phyloP scores from a whole-genome alignment of 768 basidiomycete species.

The Russula compacta region DNA sequence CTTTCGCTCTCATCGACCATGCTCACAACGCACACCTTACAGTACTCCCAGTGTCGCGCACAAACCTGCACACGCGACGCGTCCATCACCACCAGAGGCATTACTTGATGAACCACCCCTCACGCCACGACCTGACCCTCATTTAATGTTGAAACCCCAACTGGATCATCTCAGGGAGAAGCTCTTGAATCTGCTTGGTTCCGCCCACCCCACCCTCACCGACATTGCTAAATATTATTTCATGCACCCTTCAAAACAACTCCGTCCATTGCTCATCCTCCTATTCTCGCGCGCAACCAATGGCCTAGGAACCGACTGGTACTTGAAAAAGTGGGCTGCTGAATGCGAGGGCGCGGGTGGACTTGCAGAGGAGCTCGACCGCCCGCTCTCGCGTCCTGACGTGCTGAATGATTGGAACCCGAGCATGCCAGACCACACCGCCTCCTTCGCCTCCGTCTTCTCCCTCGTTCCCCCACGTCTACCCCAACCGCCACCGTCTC shows the following conservation, averaged over 20 bases:
- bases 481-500: slow-evolving; percentile 29
- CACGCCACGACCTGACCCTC: slow-evolving; percentile 48
- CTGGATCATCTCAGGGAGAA: slow-evolving; percentile 61
- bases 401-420: slow-evolving; percentile 91
- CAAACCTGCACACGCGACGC: slow-evolving; percentile 7
- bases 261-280: slow-evolving; percentile 82
- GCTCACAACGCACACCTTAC: slow-evolving; percentile 1
- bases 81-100: not conserved
- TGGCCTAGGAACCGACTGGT: slow-evolving; percentile 65
- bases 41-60: slow-evolving; percentile 9
- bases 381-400: slow-evolving; percentile 67
- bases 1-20: not conserved
- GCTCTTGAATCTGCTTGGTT: slow-evolving; percentile 71
- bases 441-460: slow-evolving; percentile 49
- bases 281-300: slow-evolving; percentile 91
- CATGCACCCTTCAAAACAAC: slow-evolving; percentile 77
- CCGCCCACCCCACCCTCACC: slow-evolving; percentile 80
- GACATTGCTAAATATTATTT: slow-evolving; percentile 93
- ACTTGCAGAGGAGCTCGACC: slow-evolving; percentile 55
- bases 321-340: slow-evolving; percentile 50
- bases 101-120: not conserved
- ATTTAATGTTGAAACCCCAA: slow-evolving; percentile 61
- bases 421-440: slow-evolving; percentile 67
- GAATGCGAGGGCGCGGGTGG: slow-evolving; percentile 47
- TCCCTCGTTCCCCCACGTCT: slow-evolving; percentile 43